phyloP scores from a whole-genome alignment of 495 filamentous ascomycete species.

The Penicillium arizonense region DNA sequence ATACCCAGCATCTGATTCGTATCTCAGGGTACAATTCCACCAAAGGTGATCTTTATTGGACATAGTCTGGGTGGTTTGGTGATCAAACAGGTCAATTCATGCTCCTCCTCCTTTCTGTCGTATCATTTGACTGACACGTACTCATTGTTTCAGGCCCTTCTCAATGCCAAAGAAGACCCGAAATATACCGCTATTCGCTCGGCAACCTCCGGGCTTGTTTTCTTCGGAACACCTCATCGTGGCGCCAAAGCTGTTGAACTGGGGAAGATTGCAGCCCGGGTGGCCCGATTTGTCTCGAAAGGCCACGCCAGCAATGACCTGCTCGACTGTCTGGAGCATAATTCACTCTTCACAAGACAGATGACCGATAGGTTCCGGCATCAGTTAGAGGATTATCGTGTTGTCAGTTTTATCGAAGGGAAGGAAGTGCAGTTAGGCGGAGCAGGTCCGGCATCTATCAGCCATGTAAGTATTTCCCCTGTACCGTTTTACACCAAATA shows the following conservation, averaged over 20 bases:
- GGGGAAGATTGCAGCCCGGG: constrained; percentile 37
- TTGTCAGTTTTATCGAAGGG: constrained; percentile 44
- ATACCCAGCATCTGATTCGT: background rate
- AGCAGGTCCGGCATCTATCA: constrained; percentile 28
- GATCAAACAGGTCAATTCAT: constrained; percentile 39
- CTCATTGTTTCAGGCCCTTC: constrained; percentile 28
- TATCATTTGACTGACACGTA: background rate
- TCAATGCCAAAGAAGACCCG: constrained; percentile 42
- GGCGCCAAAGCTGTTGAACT: constrained; percentile 40
- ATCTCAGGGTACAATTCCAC: constrained; percentile 17
- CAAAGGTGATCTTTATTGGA: constrained; percentile 44
- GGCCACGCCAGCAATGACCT: constrained; percentile 37
- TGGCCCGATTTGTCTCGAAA: constrained; percentile 33
- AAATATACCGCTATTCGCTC: constrained; percentile 38
- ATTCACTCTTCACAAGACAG: constrained; percentile 40
- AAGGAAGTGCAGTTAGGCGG: constrained; percentile 37
- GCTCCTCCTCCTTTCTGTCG: background rate
- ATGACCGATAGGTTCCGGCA: constrained; percentile 38
- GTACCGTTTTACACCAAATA: background rate
- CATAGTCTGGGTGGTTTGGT: constrained; percentile 48
- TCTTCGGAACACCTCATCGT: constrained; percentile 47
- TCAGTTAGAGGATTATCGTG: constrained; percentile 38
- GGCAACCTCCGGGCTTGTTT: constrained; percentile 41
- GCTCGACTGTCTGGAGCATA: constrained; percentile 35
- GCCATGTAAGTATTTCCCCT: constrained; percentile 24